Percentiles rank a stretch among this genome's conserved stretches.
Conservation (phyloP, 306 rosid species). For the Macrotyloma uniflorum region DNA sequence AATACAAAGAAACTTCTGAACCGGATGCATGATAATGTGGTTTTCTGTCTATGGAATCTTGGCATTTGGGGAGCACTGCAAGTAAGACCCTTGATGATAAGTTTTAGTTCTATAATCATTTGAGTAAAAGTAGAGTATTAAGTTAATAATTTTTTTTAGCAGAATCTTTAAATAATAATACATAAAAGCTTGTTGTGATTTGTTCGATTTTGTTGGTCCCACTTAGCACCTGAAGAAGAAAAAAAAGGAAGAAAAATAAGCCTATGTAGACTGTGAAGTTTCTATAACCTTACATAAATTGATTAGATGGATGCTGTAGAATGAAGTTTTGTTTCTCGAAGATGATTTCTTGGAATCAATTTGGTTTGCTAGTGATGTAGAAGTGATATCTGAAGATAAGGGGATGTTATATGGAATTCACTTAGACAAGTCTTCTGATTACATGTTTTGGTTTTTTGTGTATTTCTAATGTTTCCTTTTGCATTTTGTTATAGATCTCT, state of each 20-base stretch:
- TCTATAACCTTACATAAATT: not conserved
- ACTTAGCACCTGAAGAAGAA: not conserved
- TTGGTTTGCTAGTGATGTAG: not conserved
- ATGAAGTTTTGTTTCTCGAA: not conserved
- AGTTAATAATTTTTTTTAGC: not conserved
- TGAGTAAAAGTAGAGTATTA: constrained; percentile 3
- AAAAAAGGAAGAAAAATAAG: not conserved
- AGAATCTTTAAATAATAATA: constrained; percentile 25
- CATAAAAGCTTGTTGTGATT: not conserved
- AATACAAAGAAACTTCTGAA: constrained; percentile 65
- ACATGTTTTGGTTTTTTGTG: not conserved
- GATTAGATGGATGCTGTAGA: not conserved
- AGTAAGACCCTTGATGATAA: constrained; percentile 53
- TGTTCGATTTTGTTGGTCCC: not conserved
- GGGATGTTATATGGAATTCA: not conserved
- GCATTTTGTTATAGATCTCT: not conserved
- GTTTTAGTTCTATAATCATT: constrained; percentile 25
- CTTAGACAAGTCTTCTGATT: not conserved
- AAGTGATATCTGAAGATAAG: not conserved
- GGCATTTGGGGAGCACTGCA: constrained; percentile 89
- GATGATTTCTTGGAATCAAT: not conserved
- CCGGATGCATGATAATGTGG: constrained; percentile 74
- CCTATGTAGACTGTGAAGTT: not conserved
- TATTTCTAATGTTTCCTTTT: not conserved
- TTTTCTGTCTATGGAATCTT: constrained; percentile 70